phyloP scores from a whole-genome alignment of 2,329 filamentous ascomycete species.

The Cladosporium sp. region DNA sequence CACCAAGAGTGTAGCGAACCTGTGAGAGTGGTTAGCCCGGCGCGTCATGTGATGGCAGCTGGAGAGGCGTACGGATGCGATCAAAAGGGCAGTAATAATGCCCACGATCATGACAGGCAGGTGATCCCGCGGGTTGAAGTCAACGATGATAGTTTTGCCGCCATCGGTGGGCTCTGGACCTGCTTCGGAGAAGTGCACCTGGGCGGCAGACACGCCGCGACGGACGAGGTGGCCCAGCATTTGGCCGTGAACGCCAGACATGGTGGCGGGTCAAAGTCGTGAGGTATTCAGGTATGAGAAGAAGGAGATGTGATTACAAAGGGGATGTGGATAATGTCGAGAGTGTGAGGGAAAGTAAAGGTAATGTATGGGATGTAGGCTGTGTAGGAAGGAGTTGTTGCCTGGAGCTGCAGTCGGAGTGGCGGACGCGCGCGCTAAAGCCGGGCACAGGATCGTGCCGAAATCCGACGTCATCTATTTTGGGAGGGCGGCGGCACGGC shows the following conservation, averaged over 20 bases:
- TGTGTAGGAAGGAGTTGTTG: not conserved
- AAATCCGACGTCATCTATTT: not conserved
- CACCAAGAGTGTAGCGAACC: constrained; percentile 51
- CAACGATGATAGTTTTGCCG: constrained; percentile 15
- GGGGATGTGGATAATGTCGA: not conserved
- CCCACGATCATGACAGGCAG: constrained; percentile 30
- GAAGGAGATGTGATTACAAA: not conserved
- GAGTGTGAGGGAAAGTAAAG: no score
- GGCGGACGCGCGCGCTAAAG: not conserved
- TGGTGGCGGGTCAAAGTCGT: constrained; percentile 24
- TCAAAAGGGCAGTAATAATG: constrained; percentile 35
- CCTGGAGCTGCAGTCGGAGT: not conserved
- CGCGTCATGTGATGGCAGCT: not conserved
- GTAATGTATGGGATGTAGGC: not conserved
- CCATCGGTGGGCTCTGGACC: constrained; percentile 15
- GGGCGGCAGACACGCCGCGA: constrained; percentile 27
- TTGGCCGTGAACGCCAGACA: constrained; percentile 35
- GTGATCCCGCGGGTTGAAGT: constrained; percentile 23
- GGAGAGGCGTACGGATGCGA: constrained; percentile 33
- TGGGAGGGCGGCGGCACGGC: no score
- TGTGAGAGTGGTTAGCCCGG: constrained; percentile 13
- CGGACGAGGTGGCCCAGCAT: constrained; percentile 27
- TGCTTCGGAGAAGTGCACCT: constrained; percentile 20
- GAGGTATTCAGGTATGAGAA: no score
- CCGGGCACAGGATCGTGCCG: not conserved